A percentile compares a stretch with the other conserved stretches of the same genome.
These are phyloP conservation scores for Wickerhamomyces sp. DNA, from an alignment of 1,139 yeast species.

Conservation along the genomic window DNA sequence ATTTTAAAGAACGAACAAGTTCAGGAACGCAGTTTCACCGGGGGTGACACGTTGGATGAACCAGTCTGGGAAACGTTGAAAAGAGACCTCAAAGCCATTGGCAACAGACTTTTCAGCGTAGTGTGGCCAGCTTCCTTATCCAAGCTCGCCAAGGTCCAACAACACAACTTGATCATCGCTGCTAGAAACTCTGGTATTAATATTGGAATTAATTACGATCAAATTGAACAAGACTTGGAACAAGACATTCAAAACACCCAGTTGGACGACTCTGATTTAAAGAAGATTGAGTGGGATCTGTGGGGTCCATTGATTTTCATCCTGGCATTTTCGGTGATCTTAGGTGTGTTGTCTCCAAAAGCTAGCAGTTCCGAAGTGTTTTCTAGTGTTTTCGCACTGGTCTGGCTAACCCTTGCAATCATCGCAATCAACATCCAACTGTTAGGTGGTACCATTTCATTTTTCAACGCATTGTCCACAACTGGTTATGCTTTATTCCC, in stretches of 20 bases:
- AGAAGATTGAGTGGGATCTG: constrained; percentile 68
- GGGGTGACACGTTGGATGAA: constrained; percentile 84
- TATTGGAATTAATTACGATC: constrained; percentile 33
- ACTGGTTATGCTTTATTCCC: constrained; percentile 83
- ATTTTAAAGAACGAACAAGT: constrained; percentile 42
- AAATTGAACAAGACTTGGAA: constrained; percentile 27
- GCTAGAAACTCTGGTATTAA: constrained; percentile 42
- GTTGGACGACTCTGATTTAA: constrained; percentile 21
- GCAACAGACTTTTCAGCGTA: constrained; percentile 58
- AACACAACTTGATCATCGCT: constrained; percentile 36
- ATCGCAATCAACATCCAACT: constrained; percentile 67
- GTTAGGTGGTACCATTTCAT: constrained; percentile 66
- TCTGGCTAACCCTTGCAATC: constrained; percentile 50
- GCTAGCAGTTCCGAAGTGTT: constrained; percentile 41
- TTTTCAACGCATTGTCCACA: constrained; percentile 75
- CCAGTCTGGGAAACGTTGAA: constrained; percentile 65
- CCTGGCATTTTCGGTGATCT: constrained; percentile 52
- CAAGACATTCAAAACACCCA: constrained; percentile 19
- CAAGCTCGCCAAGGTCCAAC: constrained; percentile 40
- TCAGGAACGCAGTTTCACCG: constrained; percentile 68
- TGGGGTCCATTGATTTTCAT: constrained; percentile 88
- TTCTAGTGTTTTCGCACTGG: constrained; percentile 59
- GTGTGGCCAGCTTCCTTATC: constrained; percentile 63
- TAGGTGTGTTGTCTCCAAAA: constrained; percentile 35
- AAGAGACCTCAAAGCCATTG: constrained; percentile 65